Evolutionary conservation across 441 rosid species (phyloP), one percentile per base, ranked within the genome.

Genomic region (Corymbia calophylla): DNA sequence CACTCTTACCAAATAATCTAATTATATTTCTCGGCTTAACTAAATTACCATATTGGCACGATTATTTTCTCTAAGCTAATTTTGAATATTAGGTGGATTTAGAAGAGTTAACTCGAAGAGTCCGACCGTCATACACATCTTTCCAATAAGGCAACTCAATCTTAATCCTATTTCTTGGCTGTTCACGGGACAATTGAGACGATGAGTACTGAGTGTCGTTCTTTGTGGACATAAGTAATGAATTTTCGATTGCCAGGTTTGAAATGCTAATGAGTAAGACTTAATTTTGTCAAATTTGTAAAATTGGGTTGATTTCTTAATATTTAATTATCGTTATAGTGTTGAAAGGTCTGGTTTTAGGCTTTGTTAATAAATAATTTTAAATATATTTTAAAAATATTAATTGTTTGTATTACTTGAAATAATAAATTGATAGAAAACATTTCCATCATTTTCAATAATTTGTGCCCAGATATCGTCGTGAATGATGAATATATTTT

Each of bases 61-160:
- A 66, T 66, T 23, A 1, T 47, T 8, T 39, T 44, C 25, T 58
- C 2, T 15, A 1, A 0, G 10, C n/a, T 77, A 77, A 77, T 44
- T 77, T 8, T 31, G n/a, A 2, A 23, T 12, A 77, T 77, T 77
- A 77, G 31, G 11, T 44, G 85, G 53, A 77, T 44, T n/a, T 2
- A 23, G 1, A 25, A 23, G 4, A 6, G 3, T 44, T 77, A 7
- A 44, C 8, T 44, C n/a, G 1, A 3, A 77, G 9, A 44, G 16
- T 14, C 0, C 0, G 3, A 21, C 0, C 4, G 1, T 14, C 2
- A 1, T n/a, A 44, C 6, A 1, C 3, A 19, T 13, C 3, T 23
- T 12, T 13, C 11, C 1, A 77, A 2, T 7, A 15, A 4, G 7
- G 35, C 18, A 64, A 7, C 35, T 31, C 9, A 4, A 47, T 25